A percentile compares a stretch with the other conserved stretches of the same genome.
Conservation (phyloP, 129 eudicot genomes). For the Tagetes patula region DNA sequence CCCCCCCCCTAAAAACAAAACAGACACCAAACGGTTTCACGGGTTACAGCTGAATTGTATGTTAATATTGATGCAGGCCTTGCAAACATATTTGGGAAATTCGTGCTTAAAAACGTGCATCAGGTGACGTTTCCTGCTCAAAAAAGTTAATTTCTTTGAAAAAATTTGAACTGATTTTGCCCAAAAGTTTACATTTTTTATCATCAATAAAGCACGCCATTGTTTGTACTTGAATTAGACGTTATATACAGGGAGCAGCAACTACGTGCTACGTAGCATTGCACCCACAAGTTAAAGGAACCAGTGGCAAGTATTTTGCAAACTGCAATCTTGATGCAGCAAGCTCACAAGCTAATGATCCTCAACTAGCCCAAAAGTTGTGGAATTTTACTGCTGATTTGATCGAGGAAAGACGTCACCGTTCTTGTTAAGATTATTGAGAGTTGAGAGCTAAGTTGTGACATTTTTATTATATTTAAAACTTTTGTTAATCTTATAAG, state of each 20-base stretch:
- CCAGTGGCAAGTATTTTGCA: slow-evolving; percentile 52
- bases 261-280: slow-evolving; percentile 65
- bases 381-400: slow-evolving; percentile 58
- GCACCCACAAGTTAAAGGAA: slow-evolving; percentile 54
- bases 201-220: background rate
- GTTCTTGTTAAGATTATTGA: slow-evolving; percentile 8
- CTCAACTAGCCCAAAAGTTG: slow-evolving; percentile 46
- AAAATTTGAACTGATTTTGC: background rate
- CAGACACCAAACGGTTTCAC: too few species aligned
- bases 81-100: slow-evolving; percentile 43
- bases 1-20: too few species aligned
- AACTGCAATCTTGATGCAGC: slow-evolving; percentile 56
- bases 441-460: background rate
- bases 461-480: background rate
- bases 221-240: background rate
- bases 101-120: slow-evolving; percentile 51
- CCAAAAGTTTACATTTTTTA: background rate
- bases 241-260: slow-evolving; percentile 54
- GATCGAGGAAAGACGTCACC: slow-evolving; percentile 26
- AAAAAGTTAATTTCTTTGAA: background rate
- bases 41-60: background rate
- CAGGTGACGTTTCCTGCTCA: slow-evolving; percentile 39
- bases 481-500: background rate
- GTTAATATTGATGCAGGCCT: slow-evolving; percentile 33
- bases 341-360: slow-evolving; percentile 46